Percentiles rank a stretch among this genome's conserved stretches.
These are phyloP conservation scores for Bipolaris bicolor DNA, from an alignment of 2,329 filamentous ascomycete species.

Conservation along the genomic window DNA sequence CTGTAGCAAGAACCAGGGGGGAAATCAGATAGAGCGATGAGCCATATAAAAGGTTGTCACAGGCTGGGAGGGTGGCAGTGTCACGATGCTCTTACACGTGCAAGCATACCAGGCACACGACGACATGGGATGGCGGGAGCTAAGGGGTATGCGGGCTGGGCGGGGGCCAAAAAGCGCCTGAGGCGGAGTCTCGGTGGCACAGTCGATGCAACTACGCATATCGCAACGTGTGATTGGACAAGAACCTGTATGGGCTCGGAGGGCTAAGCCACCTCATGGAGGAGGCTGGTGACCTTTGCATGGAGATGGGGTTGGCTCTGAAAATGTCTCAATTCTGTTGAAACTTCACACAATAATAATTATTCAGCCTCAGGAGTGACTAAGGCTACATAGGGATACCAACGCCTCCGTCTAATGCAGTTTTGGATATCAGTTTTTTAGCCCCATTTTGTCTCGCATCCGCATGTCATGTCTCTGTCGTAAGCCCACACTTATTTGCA, in stretches of 20 bases:
- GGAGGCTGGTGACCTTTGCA: not conserved
- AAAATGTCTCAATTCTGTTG: not conserved
- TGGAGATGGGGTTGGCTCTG: not conserved
- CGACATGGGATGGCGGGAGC: conserved; percentile 7
- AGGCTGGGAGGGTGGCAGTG: conserved; percentile 9
- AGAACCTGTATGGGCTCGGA: not conserved
- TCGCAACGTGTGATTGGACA: conserved; percentile 7
- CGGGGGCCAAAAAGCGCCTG: conserved; percentile 5
- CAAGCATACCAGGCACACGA: conserved; percentile 2
- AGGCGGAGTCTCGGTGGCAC: conserved; percentile 2
- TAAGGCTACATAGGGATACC: not conserved
- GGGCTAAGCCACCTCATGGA: conserved; percentile 1
- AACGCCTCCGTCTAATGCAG: conserved; percentile 32
- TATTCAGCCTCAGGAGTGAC: not conserved
- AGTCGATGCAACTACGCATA: not conserved
- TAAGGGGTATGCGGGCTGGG: conserved; percentile 11
- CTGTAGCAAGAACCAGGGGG: conserved; percentile 2
- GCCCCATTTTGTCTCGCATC: not conserved
- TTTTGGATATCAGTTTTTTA: conserved; percentile 27
- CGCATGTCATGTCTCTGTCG: not conserved
- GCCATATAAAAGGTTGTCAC: conserved; percentile 9
- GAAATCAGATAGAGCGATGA: not conserved
- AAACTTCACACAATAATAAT: not conserved
- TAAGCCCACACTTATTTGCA: conserved; percentile 54
- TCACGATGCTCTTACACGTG: conserved; percentile 9